Percentiles rank a stretch among this genome's conserved stretches.
phyloP scores from a whole-genome alignment of 2,329 filamentous ascomycete genomes.

The Fusarium torulosum region DNA sequence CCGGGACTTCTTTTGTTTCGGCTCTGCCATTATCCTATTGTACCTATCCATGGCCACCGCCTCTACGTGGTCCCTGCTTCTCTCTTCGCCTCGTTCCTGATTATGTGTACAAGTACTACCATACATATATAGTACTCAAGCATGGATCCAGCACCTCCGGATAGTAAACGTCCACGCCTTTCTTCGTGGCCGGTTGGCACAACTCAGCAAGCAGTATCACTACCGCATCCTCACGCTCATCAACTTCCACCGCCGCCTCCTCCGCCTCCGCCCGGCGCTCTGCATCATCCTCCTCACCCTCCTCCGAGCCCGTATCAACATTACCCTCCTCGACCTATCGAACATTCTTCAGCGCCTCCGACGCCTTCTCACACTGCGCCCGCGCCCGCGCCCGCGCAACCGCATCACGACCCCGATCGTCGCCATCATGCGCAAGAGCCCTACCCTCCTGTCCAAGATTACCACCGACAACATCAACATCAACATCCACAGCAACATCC shows the following conservation, averaged over 20 bases:
- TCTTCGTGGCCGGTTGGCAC: conserved; percentile 62
- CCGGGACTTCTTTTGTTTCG: conserved; percentile 47
- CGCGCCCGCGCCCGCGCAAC: conserved; percentile 49
- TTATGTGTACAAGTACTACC: conserved; percentile 54
- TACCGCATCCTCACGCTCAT: conserved; percentile 55
- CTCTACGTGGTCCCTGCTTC: conserved; percentile 56
- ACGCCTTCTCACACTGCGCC: conserved; percentile 49
- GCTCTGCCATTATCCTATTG: conserved; percentile 45
- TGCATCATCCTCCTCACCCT: conserved; percentile 48
- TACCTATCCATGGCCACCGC: conserved; percentile 52
- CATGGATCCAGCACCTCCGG: conserved; percentile 72
- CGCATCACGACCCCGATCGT: conserved; percentile 62
- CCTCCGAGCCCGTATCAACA: conserved; percentile 57
- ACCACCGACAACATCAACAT: conserved; percentile 53
- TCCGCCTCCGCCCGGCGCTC: conserved; percentile 44
- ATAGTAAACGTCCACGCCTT: conserved; percentile 71
- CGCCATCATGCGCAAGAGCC: conserved; percentile 69
- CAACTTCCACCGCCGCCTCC: conserved; percentile 51
- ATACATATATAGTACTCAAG: conserved; percentile 58
- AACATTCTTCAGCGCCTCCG: conserved; percentile 51
- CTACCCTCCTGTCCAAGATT: conserved; percentile 68
- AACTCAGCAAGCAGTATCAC: conserved; percentile 62
- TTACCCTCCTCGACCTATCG: conserved; percentile 53
- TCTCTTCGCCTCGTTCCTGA: conserved; percentile 53
- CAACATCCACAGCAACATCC: conserved; percentile 32